Base-by-base conservation (phyloP, 257 asterid species). In the Solanum pinnatisectum region DNA sequence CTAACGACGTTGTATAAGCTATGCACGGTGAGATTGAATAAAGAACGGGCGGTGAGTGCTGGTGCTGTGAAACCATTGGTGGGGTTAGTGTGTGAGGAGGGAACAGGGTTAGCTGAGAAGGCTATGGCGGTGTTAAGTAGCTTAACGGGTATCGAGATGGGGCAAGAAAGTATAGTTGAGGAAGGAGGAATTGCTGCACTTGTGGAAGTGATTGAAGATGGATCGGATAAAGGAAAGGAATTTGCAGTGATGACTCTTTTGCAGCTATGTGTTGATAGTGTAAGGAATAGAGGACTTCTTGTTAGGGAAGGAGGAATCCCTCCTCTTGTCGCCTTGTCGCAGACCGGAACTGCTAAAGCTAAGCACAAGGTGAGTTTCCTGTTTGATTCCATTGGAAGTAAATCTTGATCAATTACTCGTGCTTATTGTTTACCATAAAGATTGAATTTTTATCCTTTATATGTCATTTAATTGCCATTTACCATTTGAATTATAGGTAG, bases 291-390 rank as follows among this genome's bases (percentile, higher is more conserved):
- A 84, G 97, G 95, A 35, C 90, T 97, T 93, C 95, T 97, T 86
- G 98, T 97, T 46, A 93, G 98, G 86, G 99, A 97, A 94, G 99
- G 99, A 4, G 98, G 97, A 0, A 97, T 97, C 87, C 99, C 98
- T 46, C 99, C 99, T 3, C 93, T 97, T 77, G 98, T 97, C 88
- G 98, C 99, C 3, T 90, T 97, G 86, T 96, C 99, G 40, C 98
- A 97, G 92, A 88, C 87, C 30, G 99, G 98, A 46, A 95, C 98
- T 25, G 92, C 94, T 8, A 97, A 97, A 89, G 99, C 99, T 82
- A 96, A 97, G 93, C 96, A 94, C 87, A 96, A 96, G 98, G 99
- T 97, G 84, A 76, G 95, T 85, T 72, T 68, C 3, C 16, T 82
- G 73, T 23, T 72, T 71, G 70, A 68, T 44, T 63, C 44, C 84